Evolutionary conservation across 2,329 filamentous ascomycete genomes (phyloP).

Genomic region (Sporothrix sp.): DNA sequence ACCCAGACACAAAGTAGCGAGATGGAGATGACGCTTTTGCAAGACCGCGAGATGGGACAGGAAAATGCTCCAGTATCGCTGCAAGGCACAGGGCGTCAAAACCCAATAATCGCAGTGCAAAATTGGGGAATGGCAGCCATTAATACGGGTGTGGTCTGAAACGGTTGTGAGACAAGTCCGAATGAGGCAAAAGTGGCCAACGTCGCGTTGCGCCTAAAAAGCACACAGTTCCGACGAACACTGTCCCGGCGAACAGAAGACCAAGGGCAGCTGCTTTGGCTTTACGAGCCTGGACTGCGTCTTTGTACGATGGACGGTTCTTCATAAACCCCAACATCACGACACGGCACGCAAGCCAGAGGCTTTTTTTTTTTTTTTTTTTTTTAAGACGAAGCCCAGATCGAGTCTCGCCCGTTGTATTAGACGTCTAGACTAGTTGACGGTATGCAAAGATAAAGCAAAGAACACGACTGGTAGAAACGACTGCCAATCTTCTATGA

Average conservation of each 20-base stretch:
- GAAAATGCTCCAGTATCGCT: neutral
- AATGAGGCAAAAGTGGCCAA: neutral
- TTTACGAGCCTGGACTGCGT: too few species aligned
- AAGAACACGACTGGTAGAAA: neutral
- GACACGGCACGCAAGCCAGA: too few species aligned
- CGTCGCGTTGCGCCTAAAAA: neutral
- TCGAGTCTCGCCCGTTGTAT: neutral
- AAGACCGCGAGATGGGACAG: neutral
- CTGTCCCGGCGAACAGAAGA: too few species aligned
- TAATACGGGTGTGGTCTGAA: neutral
- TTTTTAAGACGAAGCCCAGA: neutral
- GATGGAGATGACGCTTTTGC: neutral
- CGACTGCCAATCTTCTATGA: conserved; percentile 2
- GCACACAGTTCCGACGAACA: too few species aligned
- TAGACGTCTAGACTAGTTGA: conserved; percentile 1
- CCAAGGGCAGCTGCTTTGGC: too few species aligned
- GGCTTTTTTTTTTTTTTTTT: too few species aligned
- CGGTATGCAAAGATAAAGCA: neutral
- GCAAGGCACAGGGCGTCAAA: too few species aligned
- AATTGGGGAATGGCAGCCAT: neutral
- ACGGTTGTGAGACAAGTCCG: conserved; percentile 10
- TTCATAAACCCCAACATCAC: too few species aligned
- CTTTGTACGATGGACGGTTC: too few species aligned
- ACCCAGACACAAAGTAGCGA: neutral
- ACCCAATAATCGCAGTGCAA: neutral